phyloP scores from a whole-genome alignment of 176 grass and related monocot genomes.

The Typha latifolia region DNA sequence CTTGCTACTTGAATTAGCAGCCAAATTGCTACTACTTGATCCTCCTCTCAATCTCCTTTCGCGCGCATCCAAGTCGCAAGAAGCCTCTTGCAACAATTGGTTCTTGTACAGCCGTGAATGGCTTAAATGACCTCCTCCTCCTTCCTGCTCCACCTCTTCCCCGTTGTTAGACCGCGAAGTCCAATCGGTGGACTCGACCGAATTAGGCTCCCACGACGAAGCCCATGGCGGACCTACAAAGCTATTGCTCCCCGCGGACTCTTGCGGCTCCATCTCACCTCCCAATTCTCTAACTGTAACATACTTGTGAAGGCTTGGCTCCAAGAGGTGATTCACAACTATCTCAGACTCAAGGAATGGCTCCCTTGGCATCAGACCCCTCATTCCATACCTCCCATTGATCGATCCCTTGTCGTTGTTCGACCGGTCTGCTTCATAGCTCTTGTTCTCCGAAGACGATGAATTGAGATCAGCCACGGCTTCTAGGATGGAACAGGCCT shows the following conservation, averaged over 20 bases:
- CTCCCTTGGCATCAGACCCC: neutral
- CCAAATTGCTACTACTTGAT: neutral
- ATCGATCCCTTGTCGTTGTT: constrained; percentile 34
- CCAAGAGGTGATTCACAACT: constrained; percentile 47
- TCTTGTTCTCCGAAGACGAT: constrained; percentile 49
- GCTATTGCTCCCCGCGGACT: constrained; percentile 88
- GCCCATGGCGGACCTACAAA: constrained; percentile 55
- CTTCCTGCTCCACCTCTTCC: constrained; percentile 54
- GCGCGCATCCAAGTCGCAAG: neutral
- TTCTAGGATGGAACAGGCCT: constrained; percentile 95
- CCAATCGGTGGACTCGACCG: constrained; percentile 58
- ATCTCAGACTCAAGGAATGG: constrained; percentile 55
- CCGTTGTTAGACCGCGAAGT: constrained; percentile 38
- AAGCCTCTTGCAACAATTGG: constrained; percentile 20
- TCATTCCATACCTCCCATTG: constrained; percentile 22
- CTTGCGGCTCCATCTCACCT: constrained; percentile 52
- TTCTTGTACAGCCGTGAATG: constrained; percentile 26
- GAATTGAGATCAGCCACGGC: constrained; percentile 88
- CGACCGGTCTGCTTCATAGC: constrained; percentile 21
- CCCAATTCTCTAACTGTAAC: constrained; percentile 65
- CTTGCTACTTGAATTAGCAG: neutral
- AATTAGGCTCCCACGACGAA: constrained; percentile 63
- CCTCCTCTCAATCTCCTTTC: constrained; percentile 11
- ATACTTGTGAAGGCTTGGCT: constrained; percentile 82
- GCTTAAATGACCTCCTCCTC: constrained; percentile 6